phyloP scores from a whole-genome alignment of 441 rosid species.

The Flueggea neowawraea region DNA sequence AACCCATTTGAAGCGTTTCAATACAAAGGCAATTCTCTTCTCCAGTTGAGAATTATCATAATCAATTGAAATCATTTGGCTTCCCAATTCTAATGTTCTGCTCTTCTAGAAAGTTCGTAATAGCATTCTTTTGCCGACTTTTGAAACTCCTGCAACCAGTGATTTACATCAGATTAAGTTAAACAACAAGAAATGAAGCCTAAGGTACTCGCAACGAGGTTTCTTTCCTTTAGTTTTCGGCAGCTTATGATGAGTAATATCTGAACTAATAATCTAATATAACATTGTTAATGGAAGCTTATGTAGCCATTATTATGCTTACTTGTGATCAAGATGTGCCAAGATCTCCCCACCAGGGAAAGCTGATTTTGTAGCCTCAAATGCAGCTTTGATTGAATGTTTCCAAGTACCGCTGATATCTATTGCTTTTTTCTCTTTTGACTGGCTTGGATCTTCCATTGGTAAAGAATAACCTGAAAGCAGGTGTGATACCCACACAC shows the following conservation, averaged over 20 bases:
- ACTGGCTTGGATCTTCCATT: constrained; percentile 65
- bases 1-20: too few relatives aligned
- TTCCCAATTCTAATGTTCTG: constrained; percentile 68
- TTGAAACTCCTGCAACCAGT: constrained; percentile 76
- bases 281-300: neutral
- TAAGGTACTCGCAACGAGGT: too few relatives aligned
- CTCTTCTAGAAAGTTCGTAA: constrained; percentile 57
- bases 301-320: constrained; percentile 13
- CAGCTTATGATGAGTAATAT: too few relatives aligned
- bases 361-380: constrained; percentile 65
- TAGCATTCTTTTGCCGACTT: constrained; percentile 86
- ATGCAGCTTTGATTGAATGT: constrained; percentile 63
- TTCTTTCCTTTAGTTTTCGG: too few relatives aligned
- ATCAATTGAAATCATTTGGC: constrained; percentile 59
- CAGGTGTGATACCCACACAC: constrained; percentile 83
- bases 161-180: constrained; percentile 7
- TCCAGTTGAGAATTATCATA: too few relatives aligned
- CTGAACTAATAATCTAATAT: neutral
- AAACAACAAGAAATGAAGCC: too few relatives aligned
- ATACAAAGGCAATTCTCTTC: too few relatives aligned
- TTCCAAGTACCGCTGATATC: constrained; percentile 71
- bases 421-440: constrained; percentile 23
- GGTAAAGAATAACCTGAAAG: constrained; percentile 83
- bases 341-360: constrained; percentile 74
- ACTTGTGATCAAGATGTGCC: constrained; percentile 93